phyloP scores from a whole-genome alignment of 495 filamentous ascomycete species.

The Neurospora africana region DNA sequence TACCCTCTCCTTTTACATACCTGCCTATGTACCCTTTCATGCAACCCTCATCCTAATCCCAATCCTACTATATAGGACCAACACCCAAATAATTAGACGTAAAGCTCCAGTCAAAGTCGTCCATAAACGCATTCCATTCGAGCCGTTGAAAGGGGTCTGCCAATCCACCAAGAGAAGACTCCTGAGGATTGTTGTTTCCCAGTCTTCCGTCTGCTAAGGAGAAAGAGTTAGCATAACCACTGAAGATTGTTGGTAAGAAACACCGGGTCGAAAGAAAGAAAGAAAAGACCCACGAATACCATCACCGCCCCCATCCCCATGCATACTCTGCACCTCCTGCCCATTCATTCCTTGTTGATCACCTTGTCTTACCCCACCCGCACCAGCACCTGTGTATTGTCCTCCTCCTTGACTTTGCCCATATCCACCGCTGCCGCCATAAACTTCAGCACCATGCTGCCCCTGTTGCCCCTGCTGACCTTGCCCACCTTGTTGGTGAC shows the following conservation, averaged over 20 bases:
- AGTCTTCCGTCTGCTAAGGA: not conserved
- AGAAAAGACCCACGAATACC: not conserved
- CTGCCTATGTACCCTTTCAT: not conserved
- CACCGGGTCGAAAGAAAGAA: not conserved
- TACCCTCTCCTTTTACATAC: not conserved
- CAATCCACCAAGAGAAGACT: constrained; percentile 8
- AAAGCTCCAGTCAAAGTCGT: constrained; percentile 37
- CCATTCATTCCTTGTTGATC: not conserved
- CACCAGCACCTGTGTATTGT: not conserved
- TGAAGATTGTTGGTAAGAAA: not conserved
- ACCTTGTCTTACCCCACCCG: not conserved
- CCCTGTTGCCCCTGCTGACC: not conserved
- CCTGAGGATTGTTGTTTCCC: constrained; percentile 7
- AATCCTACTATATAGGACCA: not conserved
- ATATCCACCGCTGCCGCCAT: not conserved
- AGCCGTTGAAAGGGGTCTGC: constrained; percentile 25
- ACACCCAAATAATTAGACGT: constrained; percentile 11
- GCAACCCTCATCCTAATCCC: not conserved
- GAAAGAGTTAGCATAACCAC: not conserved
- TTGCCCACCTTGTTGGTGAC: not conserved
- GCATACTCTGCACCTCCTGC: not conserved
- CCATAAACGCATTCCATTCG: constrained; percentile 36
- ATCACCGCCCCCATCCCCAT: not conserved
- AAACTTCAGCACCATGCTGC: not conserved
- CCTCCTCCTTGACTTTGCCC: not conserved